A percentile compares a stretch with the other conserved stretches of the same genome.
phyloP scores from a whole-genome alignment of 345 rosid genomes.

The Eucalyptus sideroxylon region DNA sequence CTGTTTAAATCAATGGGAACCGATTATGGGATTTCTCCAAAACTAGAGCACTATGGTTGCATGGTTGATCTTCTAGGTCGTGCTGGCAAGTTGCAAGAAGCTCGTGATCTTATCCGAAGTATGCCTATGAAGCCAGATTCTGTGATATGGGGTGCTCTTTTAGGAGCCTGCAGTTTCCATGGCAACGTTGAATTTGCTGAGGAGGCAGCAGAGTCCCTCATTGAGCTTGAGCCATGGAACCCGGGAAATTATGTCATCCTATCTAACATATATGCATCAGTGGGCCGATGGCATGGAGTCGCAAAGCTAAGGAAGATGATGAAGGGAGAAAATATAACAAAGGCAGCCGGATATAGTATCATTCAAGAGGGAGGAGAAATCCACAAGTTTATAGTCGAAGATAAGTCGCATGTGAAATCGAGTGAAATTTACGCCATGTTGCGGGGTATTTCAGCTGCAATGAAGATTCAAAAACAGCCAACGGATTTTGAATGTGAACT shows the following conservation, averaged over 20 bases:
- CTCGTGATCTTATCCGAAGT: constrained; percentile 35
- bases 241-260: constrained; percentile 72
- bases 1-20: constrained; percentile 48
- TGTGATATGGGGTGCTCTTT: constrained; percentile 67
- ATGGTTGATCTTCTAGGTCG: constrained; percentile 86
- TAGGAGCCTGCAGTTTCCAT: constrained; percentile 79
- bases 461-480: constrained; percentile 16
- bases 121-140: constrained; percentile 85
- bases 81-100: constrained; percentile 58
- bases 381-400: constrained; percentile 63
- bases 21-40: constrained; percentile 25
- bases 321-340: constrained; percentile 43
- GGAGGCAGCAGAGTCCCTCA: constrained; percentile 47
- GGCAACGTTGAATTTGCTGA: constrained; percentile 56
- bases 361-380: constrained; percentile 48
- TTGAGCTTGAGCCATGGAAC: constrained; percentile 66
- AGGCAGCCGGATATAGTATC: constrained; percentile 69
- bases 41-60: constrained; percentile 80
- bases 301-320: constrained; percentile 57
- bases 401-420: constrained; percentile 42
- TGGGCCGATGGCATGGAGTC: constrained; percentile 56
- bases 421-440: constrained; percentile 36
- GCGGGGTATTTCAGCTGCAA: constrained; percentile 13
- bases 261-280: constrained; percentile 56
- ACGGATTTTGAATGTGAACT: constrained; percentile 12